Conservation (phyloP, 441 rosid species). For the Gossypium gossypioides region DNA sequence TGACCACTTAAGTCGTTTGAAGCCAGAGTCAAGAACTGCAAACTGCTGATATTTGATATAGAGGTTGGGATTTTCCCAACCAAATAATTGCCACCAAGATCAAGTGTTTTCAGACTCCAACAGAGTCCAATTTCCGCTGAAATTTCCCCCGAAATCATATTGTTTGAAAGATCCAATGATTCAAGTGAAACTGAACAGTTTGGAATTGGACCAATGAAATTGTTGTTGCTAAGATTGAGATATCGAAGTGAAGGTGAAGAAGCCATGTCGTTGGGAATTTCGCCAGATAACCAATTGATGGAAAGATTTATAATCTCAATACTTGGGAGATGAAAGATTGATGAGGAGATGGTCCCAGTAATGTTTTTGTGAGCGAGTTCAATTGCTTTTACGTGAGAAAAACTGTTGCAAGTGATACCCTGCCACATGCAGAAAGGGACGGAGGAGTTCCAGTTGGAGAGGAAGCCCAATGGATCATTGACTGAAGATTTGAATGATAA, state of each 20-base stretch:
- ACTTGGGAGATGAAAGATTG: not conserved
- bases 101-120: not conserved
- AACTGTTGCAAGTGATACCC: not conserved
- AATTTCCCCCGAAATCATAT: not conserved
- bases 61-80: not conserved
- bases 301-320: not conserved
- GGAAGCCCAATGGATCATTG: not conserved
- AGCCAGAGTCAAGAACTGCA: not conserved
- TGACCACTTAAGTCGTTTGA: not conserved
- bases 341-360: not conserved
- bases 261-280: not conserved
- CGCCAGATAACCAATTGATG: not conserved
- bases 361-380: not conserved
- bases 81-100: not conserved
- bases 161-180: not conserved
- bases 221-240: not conserved
- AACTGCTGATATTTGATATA: not conserved
- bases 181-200: not conserved
- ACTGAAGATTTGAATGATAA: not conserved
- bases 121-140: not conserved
- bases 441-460: not conserved
- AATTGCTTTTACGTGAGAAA: not conserved
- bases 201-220: not conserved
- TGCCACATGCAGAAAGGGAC: not conserved
- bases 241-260: not conserved